Evolutionary conservation across 192 early-diverging fungal genomes (phyloP).

Genomic region (Phlyctochytrium arcticum): DNA sequence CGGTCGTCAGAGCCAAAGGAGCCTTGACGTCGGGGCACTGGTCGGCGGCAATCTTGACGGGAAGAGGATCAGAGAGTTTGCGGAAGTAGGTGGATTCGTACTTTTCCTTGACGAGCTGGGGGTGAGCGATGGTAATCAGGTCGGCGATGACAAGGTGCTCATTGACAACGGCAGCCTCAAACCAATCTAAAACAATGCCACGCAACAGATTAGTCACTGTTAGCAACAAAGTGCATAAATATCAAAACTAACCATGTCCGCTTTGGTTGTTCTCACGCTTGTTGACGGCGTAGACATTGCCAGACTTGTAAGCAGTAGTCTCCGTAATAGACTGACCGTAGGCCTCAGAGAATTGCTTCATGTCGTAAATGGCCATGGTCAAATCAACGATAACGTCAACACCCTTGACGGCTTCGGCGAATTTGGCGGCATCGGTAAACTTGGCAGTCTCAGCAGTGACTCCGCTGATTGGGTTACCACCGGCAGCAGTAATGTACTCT

Average conservation of each 20-base stretch:
- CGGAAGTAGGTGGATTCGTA: slow-evolving; percentile 9
- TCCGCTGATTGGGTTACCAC: neutral
- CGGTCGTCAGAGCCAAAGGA: neutral
- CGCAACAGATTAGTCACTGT: neutral
- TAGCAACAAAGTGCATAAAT: neutral
- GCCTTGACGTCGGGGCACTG: neutral
- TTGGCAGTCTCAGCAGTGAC: neutral
- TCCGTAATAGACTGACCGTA: neutral
- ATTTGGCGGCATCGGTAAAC: neutral
- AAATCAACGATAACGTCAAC: neutral
- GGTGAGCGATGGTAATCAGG: slow-evolving; percentile 11
- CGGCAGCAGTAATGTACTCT: neutral
- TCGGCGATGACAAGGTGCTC: slow-evolving; percentile 15
- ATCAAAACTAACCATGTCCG: neutral
- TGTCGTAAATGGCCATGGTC: neutral
- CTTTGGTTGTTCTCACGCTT: neutral
- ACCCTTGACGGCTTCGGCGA: neutral
- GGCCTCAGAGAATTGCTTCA: neutral
- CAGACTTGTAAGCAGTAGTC: neutral
- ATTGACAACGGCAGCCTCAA: slow-evolving; percentile 1
- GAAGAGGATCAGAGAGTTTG: neutral
- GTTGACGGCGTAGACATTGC: slow-evolving; percentile 2
- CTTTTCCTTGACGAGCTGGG: neutral
- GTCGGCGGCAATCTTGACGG: neutral
- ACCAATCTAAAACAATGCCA: neutral